Base-by-base conservation (phyloP, 352 stramenopile species). In the Globisporangium spiculum region DNA sequence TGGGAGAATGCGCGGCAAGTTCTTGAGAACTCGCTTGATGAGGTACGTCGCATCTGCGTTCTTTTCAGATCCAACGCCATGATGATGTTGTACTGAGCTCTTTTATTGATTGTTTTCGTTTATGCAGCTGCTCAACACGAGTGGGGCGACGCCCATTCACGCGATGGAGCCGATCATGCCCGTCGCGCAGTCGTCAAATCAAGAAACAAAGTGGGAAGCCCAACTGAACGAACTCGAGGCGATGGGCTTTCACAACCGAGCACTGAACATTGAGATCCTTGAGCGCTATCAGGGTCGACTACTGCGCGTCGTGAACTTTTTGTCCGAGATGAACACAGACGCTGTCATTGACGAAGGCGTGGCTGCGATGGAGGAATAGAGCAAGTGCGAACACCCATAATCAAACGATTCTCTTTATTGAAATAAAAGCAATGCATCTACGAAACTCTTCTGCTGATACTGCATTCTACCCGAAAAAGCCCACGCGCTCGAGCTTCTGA, bases 251-350 rank as follows among this genome's bases (percentile, higher is more conserved):
- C 79, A 75, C 22, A 78, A 94, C 69, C 74, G 72, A 36, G 60
- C 75, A 7, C 68, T 89, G 24, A 95, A 93, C 66, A 73, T 94
- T 16, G 66, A 86, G 46, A 71, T 93, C 52, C 77, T 95, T 5
- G 87, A 94, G 60, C 83, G 83, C 41, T 95, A 96, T 68, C 87
- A 94, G 66, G 87, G 87, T 14, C 83, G 89, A 1, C 65, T 96
- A 61, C 68, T 94, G 32, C 83, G 87, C n/a, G 87, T 94, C 3
- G 86, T 96, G 34, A 95, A 94, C 54, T 91, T 83, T 59, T 68
- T 96, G 58, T 93, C 87, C 9, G 87, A 94, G 69, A 74, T 92
- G 69, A 64, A 59, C 27, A 58, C 71, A 32, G 60, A 60, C 52
- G 48, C 52, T 48, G 63, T 57, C 27, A 69, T 56, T 14, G 66